Conservation (phyloP, 345 rosid species). For the Hypericum perforatum region DNA sequence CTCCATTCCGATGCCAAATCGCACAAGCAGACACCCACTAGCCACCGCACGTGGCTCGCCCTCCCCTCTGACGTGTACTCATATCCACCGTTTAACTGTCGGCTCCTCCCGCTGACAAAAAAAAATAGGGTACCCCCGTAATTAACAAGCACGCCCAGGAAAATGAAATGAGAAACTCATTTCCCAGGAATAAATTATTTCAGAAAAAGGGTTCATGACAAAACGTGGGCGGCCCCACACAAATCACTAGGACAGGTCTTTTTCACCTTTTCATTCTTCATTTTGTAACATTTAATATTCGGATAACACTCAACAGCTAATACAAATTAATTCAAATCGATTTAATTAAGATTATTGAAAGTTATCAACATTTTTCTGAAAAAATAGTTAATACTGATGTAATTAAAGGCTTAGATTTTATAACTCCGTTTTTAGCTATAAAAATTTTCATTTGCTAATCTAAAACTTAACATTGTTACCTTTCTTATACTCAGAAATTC, state of each 20-base stretch:
- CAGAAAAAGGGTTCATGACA: background rate
- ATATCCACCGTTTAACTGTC: constrained; percentile 26
- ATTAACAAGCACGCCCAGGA: background rate
- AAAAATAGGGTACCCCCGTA: background rate
- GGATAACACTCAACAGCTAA: too few relatives aligned
- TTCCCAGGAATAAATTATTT: background rate
- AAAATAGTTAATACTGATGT: too few relatives aligned
- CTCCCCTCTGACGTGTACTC: background rate
- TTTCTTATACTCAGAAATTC: too few relatives aligned
- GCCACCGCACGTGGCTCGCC: background rate
- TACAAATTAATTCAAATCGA: too few relatives aligned
- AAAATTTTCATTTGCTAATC: too few relatives aligned
- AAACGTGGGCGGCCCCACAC: constrained; percentile 23
- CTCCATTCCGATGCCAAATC: background rate
- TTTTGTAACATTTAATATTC: too few relatives aligned
- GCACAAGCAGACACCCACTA: background rate
- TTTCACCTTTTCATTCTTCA: background rate
- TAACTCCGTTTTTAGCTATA: too few relatives aligned
- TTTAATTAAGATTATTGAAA: too few relatives aligned
- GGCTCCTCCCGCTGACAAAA: constrained; percentile 3
- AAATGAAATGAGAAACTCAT: background rate
- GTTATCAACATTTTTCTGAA: too few relatives aligned
- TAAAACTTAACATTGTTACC: too few relatives aligned
- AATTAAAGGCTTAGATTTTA: too few relatives aligned
- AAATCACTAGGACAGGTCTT: constrained; percentile 8